phyloP scores from a whole-genome alignment of 2,329 filamentous ascomycete species.

The Lithohypha guttulata region DNA sequence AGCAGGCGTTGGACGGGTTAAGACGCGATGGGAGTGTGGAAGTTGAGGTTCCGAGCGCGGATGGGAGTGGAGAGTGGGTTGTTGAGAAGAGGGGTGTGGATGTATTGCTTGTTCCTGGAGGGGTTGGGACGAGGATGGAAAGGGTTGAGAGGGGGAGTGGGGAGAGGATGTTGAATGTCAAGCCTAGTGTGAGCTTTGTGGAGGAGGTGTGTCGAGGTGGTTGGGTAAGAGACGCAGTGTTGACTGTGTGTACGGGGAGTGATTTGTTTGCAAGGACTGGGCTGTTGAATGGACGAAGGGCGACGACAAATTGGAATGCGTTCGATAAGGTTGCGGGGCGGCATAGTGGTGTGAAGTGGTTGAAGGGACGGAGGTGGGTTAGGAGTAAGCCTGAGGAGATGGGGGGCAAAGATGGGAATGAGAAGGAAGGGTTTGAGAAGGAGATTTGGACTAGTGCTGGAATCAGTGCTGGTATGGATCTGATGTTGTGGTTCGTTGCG shows the following conservation, averaged over 20 bases:
- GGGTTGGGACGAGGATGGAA: slow-evolving; percentile 35
- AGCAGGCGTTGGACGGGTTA: slow-evolving; percentile 8
- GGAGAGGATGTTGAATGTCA: slow-evolving; percentile 4
- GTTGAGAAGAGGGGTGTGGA: slow-evolving; percentile 33
- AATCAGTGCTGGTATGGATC: slow-evolving; percentile 52
- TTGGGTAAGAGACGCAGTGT: slow-evolving; percentile 14
- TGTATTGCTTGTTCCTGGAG: slow-evolving; percentile 57
- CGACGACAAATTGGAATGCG: slow-evolving; percentile 56
- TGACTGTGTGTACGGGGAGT: slow-evolving; percentile 59
- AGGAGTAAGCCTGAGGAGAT: slow-evolving; percentile 15
- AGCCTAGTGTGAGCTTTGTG: slow-evolving; percentile 31
- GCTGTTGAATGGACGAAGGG: slow-evolving; percentile 47
- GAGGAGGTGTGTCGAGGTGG: slow-evolving; percentile 14
- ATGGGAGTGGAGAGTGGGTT: slow-evolving; percentile 26
- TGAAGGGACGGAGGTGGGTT: slow-evolving; percentile 52
- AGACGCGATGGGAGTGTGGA: background rate
- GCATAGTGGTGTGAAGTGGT: slow-evolving; percentile 48
- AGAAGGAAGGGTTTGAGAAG: slow-evolving; percentile 5
- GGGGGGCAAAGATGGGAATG: background rate
- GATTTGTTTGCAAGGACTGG: slow-evolving; percentile 49
- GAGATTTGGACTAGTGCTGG: slow-evolving; percentile 54
- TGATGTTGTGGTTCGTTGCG: slow-evolving; percentile 47
- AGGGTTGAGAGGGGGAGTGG: slow-evolving; percentile 10
- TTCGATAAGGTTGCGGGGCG: slow-evolving; percentile 41
- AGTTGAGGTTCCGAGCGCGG: slow-evolving; percentile 24